Percentiles rank a stretch among this genome's conserved stretches.
Conservation (phyloP, 2,329 filamentous ascomycete species). For the Botryosphaeria dothidea region DNA sequence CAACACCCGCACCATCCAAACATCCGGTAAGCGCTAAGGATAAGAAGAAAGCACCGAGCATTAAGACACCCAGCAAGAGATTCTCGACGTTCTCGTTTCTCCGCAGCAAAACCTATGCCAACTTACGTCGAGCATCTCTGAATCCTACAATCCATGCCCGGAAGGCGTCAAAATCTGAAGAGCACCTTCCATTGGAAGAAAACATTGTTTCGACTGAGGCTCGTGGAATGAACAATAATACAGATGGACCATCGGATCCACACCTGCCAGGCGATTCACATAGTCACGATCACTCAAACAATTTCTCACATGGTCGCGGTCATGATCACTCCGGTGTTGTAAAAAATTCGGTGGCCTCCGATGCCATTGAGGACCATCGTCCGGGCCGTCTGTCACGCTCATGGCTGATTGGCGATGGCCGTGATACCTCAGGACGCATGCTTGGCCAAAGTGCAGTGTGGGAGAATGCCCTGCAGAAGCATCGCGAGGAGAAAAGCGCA, state of each 20-base stretch:
- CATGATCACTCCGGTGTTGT: neutral
- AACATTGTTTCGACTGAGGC: neutral
- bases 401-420: conserved; percentile 29
- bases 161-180: neutral
- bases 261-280: neutral
- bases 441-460: conserved; percentile 32
- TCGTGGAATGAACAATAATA: conserved; percentile 9
- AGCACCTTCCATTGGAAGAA: conserved; percentile 17
- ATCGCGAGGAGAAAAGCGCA: conserved; percentile 36
- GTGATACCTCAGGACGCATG: neutral
- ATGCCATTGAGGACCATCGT: conserved; percentile 17
- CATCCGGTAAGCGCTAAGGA: neutral
- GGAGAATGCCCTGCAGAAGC: conserved; percentile 37
- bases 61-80: neutral
- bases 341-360: neutral
- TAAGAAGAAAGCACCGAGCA: neutral
- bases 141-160: neutral
- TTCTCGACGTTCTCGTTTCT: conserved; percentile 21
- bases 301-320: neutral
- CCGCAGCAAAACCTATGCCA: conserved; percentile 35
- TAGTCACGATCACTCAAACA: neutral
- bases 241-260: conserved; percentile 29
- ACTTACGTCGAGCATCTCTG: conserved; percentile 22
- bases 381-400: conserved; percentile 32
- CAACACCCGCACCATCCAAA: neutral